Conservation (phyloP, 78 protist species). For the Emiliania huxleyi region DNA sequence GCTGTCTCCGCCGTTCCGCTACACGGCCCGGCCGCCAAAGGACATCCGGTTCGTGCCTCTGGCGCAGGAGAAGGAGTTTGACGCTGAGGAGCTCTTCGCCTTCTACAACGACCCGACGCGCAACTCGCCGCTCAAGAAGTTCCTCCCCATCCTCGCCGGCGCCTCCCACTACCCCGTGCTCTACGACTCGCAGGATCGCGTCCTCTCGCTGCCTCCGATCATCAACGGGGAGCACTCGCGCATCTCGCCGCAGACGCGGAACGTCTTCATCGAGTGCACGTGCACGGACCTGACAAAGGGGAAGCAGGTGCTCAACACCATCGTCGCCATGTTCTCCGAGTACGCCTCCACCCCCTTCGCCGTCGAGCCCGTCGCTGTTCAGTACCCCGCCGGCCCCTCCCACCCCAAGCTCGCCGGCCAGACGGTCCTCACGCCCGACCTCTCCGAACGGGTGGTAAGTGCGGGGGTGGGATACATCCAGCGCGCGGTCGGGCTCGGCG, state of each 20-base stretch:
- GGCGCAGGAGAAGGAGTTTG: slow-evolving; percentile 42
- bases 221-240: slow-evolving; percentile 97
- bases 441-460: background rate
- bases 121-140: slow-evolving; percentile 65
- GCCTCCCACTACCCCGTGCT: slow-evolving; percentile 51
- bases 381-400: background rate
- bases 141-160: slow-evolving; percentile 58
- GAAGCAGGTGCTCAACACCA: slow-evolving; percentile 83
- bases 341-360: slow-evolving; percentile 17
- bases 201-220: slow-evolving; percentile 98
- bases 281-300: slow-evolving; percentile 90
- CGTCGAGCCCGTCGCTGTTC: slow-evolving; percentile 40
- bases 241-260: slow-evolving; percentile 34
- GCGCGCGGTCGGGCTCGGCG: background rate
- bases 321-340: slow-evolving; percentile 87
- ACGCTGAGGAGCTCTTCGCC: slow-evolving; percentile 60
- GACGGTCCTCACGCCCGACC: slow-evolving; percentile 11
- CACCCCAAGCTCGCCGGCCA: background rate
- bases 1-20: slow-evolving; percentile 69
- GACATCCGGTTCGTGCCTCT: slow-evolving; percentile 94
- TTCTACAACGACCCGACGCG: slow-evolving; percentile 4
- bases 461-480: slow-evolving; percentile 49
- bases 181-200: slow-evolving; percentile 78
- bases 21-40: slow-evolving; percentile 81
- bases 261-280: slow-evolving; percentile 98